A percentile compares a stretch with the other conserved stretches of the same genome.
Conservation (phyloP, 2,329 filamentous ascomycete genomes). For the Mycosphaerella arachidis region DNA sequence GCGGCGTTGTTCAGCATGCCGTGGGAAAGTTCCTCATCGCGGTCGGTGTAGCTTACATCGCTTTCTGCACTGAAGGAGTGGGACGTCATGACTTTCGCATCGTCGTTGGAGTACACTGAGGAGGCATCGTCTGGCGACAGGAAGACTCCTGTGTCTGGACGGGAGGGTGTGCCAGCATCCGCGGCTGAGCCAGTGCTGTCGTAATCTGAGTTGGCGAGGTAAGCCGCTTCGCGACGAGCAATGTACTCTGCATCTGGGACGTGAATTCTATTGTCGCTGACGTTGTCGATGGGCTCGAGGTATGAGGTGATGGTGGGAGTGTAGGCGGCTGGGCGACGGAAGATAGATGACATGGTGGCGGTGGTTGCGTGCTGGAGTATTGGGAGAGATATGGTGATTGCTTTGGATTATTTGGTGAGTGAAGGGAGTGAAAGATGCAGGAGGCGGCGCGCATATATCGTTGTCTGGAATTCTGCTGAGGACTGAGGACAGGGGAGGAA, state of each 20-base stretch:
- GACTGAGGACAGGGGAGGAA: not conserved
- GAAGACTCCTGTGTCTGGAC: not conserved
- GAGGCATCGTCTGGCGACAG: not conserved
- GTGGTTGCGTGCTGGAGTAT: not conserved
- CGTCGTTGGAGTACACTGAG: not conserved
- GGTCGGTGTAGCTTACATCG: too few species aligned
- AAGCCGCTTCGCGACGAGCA: not conserved
- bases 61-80: not conserved
- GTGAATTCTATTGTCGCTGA: not conserved
- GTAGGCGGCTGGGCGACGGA: not conserved
- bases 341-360: not conserved
- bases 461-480: not conserved
- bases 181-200: not conserved
- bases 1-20: not conserved
- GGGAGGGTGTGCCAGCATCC: not conserved
- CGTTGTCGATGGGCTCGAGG: not conserved
- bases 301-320: not conserved
- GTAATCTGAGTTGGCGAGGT: not conserved
- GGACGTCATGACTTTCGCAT: not conserved
- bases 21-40: too few species aligned
- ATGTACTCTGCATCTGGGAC: not conserved
- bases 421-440: not conserved
- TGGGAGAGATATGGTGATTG: not conserved
- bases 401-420: not conserved
- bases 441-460: not conserved